These are phyloP conservation scores for Nakazawaea laoshanensis DNA, from an alignment of 805 yeast species.

Conservation along the genomic window DNA sequence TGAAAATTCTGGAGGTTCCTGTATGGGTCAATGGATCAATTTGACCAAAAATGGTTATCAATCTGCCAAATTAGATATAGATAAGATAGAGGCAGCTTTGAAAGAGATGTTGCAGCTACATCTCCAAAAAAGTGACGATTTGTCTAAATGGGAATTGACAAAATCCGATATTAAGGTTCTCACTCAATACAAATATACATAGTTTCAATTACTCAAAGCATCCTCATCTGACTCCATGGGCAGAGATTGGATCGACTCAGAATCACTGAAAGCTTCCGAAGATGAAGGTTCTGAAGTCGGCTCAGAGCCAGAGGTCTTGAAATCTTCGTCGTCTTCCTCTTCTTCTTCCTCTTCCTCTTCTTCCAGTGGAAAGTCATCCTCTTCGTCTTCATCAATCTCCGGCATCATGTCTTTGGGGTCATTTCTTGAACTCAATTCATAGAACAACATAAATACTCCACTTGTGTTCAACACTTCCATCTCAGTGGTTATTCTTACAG, in stretches of 20 bases:
- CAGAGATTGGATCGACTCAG: background rate
- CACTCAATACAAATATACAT: too few species aligned
- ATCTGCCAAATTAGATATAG: constrained; percentile 17
- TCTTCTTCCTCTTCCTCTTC: constrained; percentile 2
- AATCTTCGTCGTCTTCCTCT: background rate
- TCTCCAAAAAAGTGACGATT: constrained; percentile 15
- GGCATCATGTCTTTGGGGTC: constrained; percentile 47
- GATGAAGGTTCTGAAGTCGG: background rate
- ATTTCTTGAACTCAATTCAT: constrained; percentile 45
- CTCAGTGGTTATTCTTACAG: constrained; percentile 72
- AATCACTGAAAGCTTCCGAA: background rate
- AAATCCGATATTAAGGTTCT: constrained; percentile 13
- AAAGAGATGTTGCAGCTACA: constrained; percentile 15
- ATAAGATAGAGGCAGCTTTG: constrained; percentile 19
- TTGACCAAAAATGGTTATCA: constrained; percentile 14
- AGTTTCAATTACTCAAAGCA: constrained; percentile 32
- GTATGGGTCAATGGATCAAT: constrained; percentile 42
- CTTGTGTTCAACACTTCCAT: constrained; percentile 73
- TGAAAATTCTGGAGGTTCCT: constrained; percentile 46
- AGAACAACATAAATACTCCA: constrained; percentile 90
- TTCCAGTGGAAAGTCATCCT: constrained; percentile 6
- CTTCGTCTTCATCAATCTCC: constrained; percentile 23
- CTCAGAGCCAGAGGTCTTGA: background rate
- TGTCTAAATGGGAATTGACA: constrained; percentile 19
- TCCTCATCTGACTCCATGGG: constrained; percentile 10